phyloP scores from a whole-genome alignment of 768 basidiomycete genomes.

The Amanita fuliginea region DNA sequence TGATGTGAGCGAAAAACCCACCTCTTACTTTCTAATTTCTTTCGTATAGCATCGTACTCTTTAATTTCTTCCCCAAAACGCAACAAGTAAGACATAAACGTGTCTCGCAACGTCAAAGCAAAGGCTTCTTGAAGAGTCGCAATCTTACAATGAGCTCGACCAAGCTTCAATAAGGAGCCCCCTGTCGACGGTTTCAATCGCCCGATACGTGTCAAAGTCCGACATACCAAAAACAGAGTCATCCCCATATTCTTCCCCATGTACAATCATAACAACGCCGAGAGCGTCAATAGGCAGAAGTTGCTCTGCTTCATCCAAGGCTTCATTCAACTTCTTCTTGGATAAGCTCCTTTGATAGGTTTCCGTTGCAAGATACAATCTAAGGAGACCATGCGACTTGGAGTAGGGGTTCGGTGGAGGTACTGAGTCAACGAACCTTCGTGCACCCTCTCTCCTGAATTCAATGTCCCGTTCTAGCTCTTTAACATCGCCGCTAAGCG shows the following conservation, averaged over 20 bases:
- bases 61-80: slow-evolving; percentile 64
- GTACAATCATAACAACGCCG: slow-evolving; percentile 78
- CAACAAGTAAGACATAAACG: slow-evolving; percentile 58
- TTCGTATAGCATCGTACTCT: slow-evolving; percentile 70
- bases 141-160: slow-evolving; percentile 76
- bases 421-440: slow-evolving; percentile 39
- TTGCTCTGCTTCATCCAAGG: slow-evolving; percentile 56
- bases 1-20: slow-evolving; percentile 14
- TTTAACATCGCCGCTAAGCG: slow-evolving; percentile 66
- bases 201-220: neutral
- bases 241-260: slow-evolving; percentile 73
- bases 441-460: slow-evolving; percentile 59
- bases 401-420: neutral
- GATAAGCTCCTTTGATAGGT: slow-evolving; percentile 60
- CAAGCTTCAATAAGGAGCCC: slow-evolving; percentile 60
- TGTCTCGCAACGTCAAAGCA: slow-evolving; percentile 60
- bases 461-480: slow-evolving; percentile 83
- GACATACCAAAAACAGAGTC: slow-evolving; percentile 60
- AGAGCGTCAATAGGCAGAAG: slow-evolving; percentile 67
- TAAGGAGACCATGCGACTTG: slow-evolving; percentile 21
- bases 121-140: slow-evolving; percentile 80
- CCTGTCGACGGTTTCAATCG: slow-evolving; percentile 28
- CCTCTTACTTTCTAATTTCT: slow-evolving; percentile 84
- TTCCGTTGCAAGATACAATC: slow-evolving; percentile 62
- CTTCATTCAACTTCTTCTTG: slow-evolving; percentile 65